Conservation (phyloP, 2,329 filamentous ascomycete genomes). For the Monilinia laxa region DNA sequence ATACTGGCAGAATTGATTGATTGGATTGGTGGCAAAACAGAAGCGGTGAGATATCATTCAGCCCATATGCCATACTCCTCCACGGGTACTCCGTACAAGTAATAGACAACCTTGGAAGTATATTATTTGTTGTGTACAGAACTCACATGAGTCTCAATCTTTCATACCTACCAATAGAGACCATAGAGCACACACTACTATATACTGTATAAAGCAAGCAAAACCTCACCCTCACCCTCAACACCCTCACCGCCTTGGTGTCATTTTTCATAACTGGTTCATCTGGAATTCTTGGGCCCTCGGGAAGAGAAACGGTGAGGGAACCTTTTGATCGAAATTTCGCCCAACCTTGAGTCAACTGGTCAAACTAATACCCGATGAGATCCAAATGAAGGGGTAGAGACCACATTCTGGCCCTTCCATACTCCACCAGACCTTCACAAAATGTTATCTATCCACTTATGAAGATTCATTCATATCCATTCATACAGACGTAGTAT, state of each 20-base stretch:
- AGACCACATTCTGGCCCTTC: slow-evolving; percentile 8
- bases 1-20: too few relatives aligned
- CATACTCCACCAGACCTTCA: not conserved
- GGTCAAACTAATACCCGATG: not conserved
- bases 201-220: too few relatives aligned
- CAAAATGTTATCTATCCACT: slow-evolving; percentile 10
- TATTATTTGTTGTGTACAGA: too few relatives aligned
- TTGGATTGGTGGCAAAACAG: too few relatives aligned
- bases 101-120: too few relatives aligned
- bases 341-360: not conserved
- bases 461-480: slow-evolving; percentile 13
- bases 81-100: too few relatives aligned
- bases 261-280: not conserved
- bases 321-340: not conserved
- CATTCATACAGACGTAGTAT: not conserved
- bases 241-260: slow-evolving; percentile 2
- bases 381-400: not conserved
- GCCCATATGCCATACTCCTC: too few relatives aligned
- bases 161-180: too few relatives aligned
- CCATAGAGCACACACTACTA: too few relatives aligned
- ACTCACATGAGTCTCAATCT: too few relatives aligned
- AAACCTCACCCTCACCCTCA: not conserved
- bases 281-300: too few relatives aligned
- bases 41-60: too few relatives aligned
- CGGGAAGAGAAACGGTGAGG: not conserved